These are phyloP conservation scores for Pythium inflatum DNA, from an alignment of 352 stramenopile genomes.

Conservation along the genomic window DNA sequence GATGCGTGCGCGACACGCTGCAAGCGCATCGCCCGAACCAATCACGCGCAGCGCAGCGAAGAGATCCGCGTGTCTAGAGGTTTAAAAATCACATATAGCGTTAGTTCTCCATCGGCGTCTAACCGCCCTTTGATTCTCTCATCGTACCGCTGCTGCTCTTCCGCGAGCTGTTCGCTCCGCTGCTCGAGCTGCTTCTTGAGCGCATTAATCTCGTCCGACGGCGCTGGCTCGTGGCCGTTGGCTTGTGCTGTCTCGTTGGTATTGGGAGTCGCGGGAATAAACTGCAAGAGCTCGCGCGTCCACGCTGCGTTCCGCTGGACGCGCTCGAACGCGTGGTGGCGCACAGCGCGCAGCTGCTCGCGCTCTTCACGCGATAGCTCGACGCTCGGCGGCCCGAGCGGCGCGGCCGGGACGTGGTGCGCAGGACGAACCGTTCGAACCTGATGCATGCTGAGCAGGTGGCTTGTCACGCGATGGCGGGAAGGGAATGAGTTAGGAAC, in stretches of 20 bases:
- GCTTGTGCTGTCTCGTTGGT: background rate
- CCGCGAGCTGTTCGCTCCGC: background rate
- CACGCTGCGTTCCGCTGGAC: conserved; percentile 69
- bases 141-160: conserved; percentile 23
- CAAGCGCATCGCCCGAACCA: conserved; percentile 15
- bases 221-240: background rate
- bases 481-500: no score
- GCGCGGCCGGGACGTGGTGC: conserved; percentile 25
- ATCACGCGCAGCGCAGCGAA: background rate
- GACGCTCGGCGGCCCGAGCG: background rate
- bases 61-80: conserved; percentile 22
- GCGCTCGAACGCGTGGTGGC: conserved; percentile 62
- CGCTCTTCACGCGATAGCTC: conserved; percentile 52
- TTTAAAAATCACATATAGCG: no score
- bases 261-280: background rate
- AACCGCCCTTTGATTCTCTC: background rate
- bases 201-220: background rate
- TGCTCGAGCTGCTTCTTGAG: conserved; percentile 2
- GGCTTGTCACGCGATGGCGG: no score
- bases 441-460: conserved; percentile 25
- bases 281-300: conserved; percentile 42
- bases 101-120: background rate
- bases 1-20: conserved; percentile 17
- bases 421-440: conserved; percentile 11
- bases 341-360: conserved; percentile 51